Conservation (phyloP, 2,329 filamentous ascomycete genomes). For the Metarhizium anisopliae region DNA sequence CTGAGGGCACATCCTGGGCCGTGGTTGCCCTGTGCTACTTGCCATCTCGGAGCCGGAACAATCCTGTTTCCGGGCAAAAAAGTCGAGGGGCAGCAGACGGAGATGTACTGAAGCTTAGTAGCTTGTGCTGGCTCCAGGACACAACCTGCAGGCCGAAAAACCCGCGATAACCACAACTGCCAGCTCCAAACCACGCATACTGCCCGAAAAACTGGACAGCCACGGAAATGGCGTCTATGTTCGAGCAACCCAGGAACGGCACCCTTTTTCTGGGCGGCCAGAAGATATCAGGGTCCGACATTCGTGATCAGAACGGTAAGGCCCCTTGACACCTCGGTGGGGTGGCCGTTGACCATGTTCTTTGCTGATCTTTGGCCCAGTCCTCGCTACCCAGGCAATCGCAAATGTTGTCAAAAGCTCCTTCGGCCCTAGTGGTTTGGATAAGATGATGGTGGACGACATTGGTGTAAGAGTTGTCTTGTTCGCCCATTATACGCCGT, state of each 20-base stretch:
- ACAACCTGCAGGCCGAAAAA: conserved; percentile 7
- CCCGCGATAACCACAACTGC: conserved; percentile 1
- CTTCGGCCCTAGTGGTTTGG: conserved; percentile 90
- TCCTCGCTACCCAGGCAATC: conserved; percentile 91
- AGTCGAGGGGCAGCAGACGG: conserved; percentile 15
- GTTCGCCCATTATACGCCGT: not conserved
- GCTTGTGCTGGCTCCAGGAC: conserved; percentile 3
- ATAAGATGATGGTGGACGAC: conserved; percentile 99
- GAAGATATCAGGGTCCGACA: conserved; percentile 95
- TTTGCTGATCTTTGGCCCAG: conserved; percentile 32
- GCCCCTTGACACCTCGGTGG: conserved; percentile 4
- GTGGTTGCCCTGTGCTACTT: not conserved
- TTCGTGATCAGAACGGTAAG: conserved; percentile 90
- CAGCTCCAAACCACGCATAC: conserved; percentile 4
- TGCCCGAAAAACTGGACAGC: conserved; percentile 11
- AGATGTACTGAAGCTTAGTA: conserved; percentile 9
- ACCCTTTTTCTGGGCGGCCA: conserved; percentile 93
- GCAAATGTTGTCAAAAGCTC: conserved; percentile 99
- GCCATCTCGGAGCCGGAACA: conserved; percentile 16
- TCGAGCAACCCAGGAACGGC: conserved; percentile 90
- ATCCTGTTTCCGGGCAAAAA: conserved; percentile 19
- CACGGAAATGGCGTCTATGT: conserved; percentile 77
- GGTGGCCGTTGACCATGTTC: not conserved
- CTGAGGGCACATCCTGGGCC: not conserved
- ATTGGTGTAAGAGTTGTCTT: conserved; percentile 61